Base-by-base conservation (phyloP, 768 basidiomycete species). In the Hygrocybe coccinea region DNA sequence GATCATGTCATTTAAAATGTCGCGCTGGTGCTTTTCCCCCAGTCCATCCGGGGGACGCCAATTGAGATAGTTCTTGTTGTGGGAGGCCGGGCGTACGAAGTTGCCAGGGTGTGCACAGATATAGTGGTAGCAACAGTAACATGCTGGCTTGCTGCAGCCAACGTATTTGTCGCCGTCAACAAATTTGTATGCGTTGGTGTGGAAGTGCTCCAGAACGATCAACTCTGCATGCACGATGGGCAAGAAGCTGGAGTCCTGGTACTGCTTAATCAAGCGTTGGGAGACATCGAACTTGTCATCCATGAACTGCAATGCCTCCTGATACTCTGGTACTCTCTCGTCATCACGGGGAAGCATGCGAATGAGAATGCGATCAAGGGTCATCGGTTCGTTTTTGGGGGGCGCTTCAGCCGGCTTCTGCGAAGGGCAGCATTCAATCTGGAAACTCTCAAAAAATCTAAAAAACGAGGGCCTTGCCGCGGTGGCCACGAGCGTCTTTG, bases 101-200 rank as follows among this genome's bases (percentile, higher is more conserved):
- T 25, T 25, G 46, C 46, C 46, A 6, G 46, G 46, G 24, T 48
- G 46, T 25, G 17, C 46, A 24, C 46, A 25, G 25, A 48, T 48
- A 48, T 48, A 48, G 46, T 48, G 46, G 46, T 48, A 48, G 46
- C 46, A 48, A n/a, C 46, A 48, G 24, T 48, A 48, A n/a, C 46
- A 48, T 19, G 46, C 46, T 19, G 46, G 46, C 24, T 48, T 48
- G 24, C 46, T 48, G 24, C 46, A 48, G 46, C 46, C 46, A n/a
- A 48, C 19, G 46, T 48, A 48, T 14, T 48, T 48, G 25, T 48
- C 46, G 2, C 24, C 14, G 25, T 48, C 46, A 29, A 48, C n/a
- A n/a, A 48, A 48, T 17, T 48, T 25, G 46, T 48, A 48, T 29
- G n/a, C 24, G n/a, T 48, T 15, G 24, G 24, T 48, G 46, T 48